phyloP scores from a whole-genome alignment of 1,284 basidiomycete species.

The Fomitopsis palustris region DNA sequence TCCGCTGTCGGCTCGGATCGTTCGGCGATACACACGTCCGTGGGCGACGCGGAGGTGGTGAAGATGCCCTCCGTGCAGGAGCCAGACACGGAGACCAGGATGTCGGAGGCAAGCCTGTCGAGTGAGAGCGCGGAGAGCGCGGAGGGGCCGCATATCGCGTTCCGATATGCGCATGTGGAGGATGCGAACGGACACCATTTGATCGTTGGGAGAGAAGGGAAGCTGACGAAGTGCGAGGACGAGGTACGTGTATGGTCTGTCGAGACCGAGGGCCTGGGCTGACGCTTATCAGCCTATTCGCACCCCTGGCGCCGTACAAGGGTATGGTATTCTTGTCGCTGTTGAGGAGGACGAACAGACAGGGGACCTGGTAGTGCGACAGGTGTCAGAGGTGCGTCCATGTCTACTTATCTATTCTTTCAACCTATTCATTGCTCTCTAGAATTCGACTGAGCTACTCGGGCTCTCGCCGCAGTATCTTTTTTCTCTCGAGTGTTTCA shows the following conservation, averaged over 20 bases:
- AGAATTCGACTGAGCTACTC: slow-evolving; percentile 67
- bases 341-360: slow-evolving; percentile 64
- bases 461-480: slow-evolving; percentile 78
- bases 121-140: slow-evolving; percentile 12
- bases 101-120: slow-evolving; percentile 9
- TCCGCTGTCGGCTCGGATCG: background rate
- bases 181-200: slow-evolving; percentile 75
- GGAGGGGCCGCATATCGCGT: slow-evolving; percentile 39
- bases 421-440: slow-evolving; percentile 4
- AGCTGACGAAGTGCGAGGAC: slow-evolving; percentile 73
- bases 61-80: slow-evolving; percentile 16
- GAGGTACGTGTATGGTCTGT: slow-evolving; percentile 40
- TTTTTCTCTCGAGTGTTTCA: slow-evolving; percentile 77
- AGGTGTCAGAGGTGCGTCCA: slow-evolving; percentile 79
- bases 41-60: slow-evolving; percentile 11
- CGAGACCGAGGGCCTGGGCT: background rate
- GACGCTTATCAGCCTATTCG: slow-evolving; percentile 62
- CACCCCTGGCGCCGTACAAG: slow-evolving; percentile 83
- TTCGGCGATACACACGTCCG: background rate
- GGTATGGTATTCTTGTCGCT: slow-evolving; percentile 81
- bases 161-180: slow-evolving; percentile 66
- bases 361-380: slow-evolving; percentile 63
- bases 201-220: slow-evolving; percentile 71
- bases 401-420: background rate
- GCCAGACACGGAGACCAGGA: slow-evolving; percentile 7